Percentiles rank a stretch among this genome's conserved stretches.
phyloP scores from a whole-genome alignment of 371 early-diverging fungal species.

The Mortierella sp. region DNA sequence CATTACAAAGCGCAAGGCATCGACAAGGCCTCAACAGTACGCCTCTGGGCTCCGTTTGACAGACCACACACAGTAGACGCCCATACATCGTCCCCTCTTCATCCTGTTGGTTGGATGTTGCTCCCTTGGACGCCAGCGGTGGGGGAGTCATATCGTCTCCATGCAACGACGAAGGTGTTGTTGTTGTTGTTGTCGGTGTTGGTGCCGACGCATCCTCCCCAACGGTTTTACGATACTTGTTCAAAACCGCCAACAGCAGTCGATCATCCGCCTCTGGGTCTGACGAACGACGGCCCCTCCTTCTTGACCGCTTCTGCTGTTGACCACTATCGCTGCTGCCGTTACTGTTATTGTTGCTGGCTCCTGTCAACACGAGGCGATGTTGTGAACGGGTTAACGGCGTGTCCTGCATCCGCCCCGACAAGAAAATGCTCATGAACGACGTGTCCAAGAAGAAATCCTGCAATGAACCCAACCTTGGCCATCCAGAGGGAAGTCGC shows the following conservation, averaged over 20 bases:
- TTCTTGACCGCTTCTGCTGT: background rate
- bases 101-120: conserved; percentile 10
- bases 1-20: conserved; percentile 60
- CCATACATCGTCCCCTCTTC: conserved; percentile 25
- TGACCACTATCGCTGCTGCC: background rate
- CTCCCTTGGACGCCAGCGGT: conserved; percentile 24
- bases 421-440: conserved; percentile 55
- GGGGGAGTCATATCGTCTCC: conserved; percentile 30
- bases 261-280: conserved; percentile 14
- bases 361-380: conserved; percentile 27
- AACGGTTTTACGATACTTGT: conserved; percentile 33
- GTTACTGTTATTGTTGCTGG: background rate
- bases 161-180: background rate
- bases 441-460: conserved; percentile 57
- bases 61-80: conserved; percentile 56
- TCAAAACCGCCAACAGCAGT: conserved; percentile 28
- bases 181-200: background rate
- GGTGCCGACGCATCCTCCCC: background rate
- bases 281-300: background rate
- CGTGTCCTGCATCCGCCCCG: conserved; percentile 46
- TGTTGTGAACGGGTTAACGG: conserved; percentile 45
- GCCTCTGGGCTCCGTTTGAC: conserved; percentile 54
- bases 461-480: conserved; percentile 36
- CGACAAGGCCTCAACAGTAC: conserved; percentile 58
- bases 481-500: conserved; percentile 18